Base-by-base conservation (phyloP, 805 yeast species). In the Candida saitoana region DNA sequence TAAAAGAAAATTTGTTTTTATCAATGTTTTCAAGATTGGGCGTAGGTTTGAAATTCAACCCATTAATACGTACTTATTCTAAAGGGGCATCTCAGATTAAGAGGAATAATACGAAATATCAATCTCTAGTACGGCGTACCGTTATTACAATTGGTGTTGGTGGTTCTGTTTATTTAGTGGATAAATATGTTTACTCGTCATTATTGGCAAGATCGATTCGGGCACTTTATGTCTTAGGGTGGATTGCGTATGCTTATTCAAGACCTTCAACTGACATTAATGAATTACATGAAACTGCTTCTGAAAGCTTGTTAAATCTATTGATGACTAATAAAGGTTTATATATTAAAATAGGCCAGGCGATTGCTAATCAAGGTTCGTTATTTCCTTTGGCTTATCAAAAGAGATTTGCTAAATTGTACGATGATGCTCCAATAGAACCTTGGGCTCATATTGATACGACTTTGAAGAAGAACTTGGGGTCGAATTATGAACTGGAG, bases 291-390 rank as follows among this genome's bases (percentile, higher is more conserved):
- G 79, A 77, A 43, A 59, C 76, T 19, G 75, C 77, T 29, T 77
- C 91, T 3, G 72, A 62, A 36, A 43, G 43, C 32, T 49, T 67
- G 12, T 49, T 64, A 14, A 42, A 59, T 25, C 47, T 67, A 51
- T 41, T 68, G 19, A 50, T 53, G 46, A 40, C 45, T 6, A 67
- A 68, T 46, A 67, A 64, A 48, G 74, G 74, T 1, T 67, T 86
- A 15, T 86, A 83, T 55, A 80, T 86, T 57, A 85, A 85, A 57
- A 60, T 83, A 50, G 95, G 93, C 18, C 93, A 85, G 67, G 82
- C 86, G 39, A 72, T 85, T 36, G 91, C 93, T 2, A 79, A 84
- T 53, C 93, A 86, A 56, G 80, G 87, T 1, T 62, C 73, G 19
- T 67, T 82, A 52, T 76, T 85, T 48, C 95, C 95, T 2, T 59